Conservation (phyloP, 495 filamentous ascomycete genomes). For the Aspergillus campestris region DNA sequence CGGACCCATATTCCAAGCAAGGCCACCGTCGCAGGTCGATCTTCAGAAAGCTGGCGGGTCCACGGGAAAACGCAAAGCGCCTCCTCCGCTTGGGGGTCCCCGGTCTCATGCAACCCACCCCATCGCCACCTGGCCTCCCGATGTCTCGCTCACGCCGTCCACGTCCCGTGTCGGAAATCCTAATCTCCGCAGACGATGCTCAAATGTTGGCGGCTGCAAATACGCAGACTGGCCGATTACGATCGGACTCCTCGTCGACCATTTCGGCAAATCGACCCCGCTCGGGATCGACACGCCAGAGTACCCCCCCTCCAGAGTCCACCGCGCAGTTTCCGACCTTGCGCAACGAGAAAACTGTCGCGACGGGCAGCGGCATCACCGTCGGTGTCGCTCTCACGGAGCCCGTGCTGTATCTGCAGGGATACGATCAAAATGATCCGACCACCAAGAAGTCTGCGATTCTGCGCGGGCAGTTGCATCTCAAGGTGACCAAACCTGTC, state of each 20-base stretch:
- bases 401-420: constrained; percentile 81
- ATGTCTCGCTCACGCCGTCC: constrained; percentile 15
- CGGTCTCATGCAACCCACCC: constrained; percentile 15
- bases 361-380: constrained; percentile 61
- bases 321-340: constrained; percentile 28
- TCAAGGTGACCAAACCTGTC: constrained; percentile 78
- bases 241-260: constrained; percentile 26
- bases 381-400: constrained; percentile 76
- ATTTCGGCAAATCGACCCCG: constrained; percentile 17
- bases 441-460: constrained; percentile 68
- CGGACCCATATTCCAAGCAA: constrained; percentile 21
- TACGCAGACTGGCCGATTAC: constrained; percentile 19
- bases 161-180: constrained; percentile 37
- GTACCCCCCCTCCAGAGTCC: constrained; percentile 17
- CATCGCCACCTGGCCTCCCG: constrained; percentile 16
- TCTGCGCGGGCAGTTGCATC: constrained; percentile 71
- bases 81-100: constrained; percentile 38
- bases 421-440: constrained; percentile 76
- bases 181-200: constrained; percentile 24
- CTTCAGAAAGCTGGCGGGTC: constrained; percentile 37
- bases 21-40: constrained; percentile 23
- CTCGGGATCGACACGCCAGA: background rate
- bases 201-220: constrained; percentile 21
- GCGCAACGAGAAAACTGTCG: constrained; percentile 58
- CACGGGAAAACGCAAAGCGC: constrained; percentile 44